These are phyloP conservation scores for Lentinula novae-zelandiae DNA, from an alignment of 1,284 basidiomycete genomes.

Conservation along the genomic window DNA sequence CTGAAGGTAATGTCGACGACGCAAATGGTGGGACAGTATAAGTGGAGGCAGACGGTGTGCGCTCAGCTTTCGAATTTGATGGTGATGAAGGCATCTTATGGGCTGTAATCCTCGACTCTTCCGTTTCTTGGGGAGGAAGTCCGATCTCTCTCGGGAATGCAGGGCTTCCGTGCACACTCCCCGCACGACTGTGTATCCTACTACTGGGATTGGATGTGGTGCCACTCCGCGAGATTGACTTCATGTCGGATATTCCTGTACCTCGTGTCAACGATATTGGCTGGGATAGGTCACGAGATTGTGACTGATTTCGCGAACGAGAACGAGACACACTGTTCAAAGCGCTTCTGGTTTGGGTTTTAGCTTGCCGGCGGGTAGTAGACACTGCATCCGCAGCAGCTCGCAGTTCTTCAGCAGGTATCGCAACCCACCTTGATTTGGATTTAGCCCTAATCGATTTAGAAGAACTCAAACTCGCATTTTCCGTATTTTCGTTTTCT, in stretches of 20 bases:
- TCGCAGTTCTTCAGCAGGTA: conserved; percentile 6
- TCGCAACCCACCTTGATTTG: conserved; percentile 10
- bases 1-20: not conserved
- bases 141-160: conserved; percentile 21
- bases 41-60: not conserved
- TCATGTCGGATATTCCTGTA: not conserved
- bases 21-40: not conserved
- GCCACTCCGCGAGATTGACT: not conserved
- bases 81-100: not conserved
- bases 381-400: conserved; percentile 8
- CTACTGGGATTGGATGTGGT: not conserved
- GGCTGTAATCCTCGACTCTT: not conserved
- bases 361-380: not conserved
- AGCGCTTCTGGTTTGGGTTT: not conserved
- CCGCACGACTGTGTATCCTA: conserved; percentile 24
- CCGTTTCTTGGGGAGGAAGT: conserved; percentile 20
- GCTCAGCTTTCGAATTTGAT: too few relatives aligned
- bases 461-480: not conserved
- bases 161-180: conserved; percentile 28
- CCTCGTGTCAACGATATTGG: not conserved
- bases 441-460: conserved; percentile 4
- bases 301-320: conserved; percentile 8
- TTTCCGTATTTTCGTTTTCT: not conserved
- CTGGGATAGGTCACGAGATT: conserved; percentile 18
- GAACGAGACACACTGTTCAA: not conserved